Evolutionary conservation across 2,329 filamentous ascomycete species (phyloP).

Genomic region (Aureobasidium uvarum): DNA sequence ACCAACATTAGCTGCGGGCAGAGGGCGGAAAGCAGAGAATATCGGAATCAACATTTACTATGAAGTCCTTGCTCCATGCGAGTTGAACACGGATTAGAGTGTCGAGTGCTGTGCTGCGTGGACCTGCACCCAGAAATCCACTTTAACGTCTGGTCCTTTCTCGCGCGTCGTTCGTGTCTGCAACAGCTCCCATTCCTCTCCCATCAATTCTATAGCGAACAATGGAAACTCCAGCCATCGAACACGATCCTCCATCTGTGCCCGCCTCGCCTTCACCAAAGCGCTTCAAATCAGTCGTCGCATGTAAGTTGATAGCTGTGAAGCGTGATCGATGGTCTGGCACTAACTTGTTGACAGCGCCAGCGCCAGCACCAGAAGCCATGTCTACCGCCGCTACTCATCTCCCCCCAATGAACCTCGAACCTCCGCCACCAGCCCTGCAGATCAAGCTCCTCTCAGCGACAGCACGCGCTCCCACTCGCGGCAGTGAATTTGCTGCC

Average conservation of each 20-base stretch:
- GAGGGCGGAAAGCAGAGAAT: too few species aligned
- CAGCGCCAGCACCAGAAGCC: constrained; percentile 30
- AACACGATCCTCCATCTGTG: constrained; percentile 56
- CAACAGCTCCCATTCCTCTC: neutral
- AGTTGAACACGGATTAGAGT: too few species aligned
- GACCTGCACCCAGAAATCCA: neutral
- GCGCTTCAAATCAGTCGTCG: constrained; percentile 61
- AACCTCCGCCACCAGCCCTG: constrained; percentile 57
- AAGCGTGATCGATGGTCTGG: neutral
- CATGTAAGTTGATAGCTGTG: constrained; percentile 32
- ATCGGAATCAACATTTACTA: too few species aligned
- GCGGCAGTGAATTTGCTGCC: constrained; percentile 84
- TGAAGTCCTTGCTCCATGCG: too few species aligned
- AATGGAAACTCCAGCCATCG: constrained; percentile 37
- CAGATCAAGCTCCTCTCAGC: constrained; percentile 85
- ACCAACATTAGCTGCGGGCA: too few species aligned
- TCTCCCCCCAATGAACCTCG: constrained; percentile 37
- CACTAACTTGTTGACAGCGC: constrained; percentile 31
- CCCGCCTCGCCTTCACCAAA: constrained; percentile 76
- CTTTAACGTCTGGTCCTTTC: neutral
- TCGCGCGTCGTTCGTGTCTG: too few species aligned
- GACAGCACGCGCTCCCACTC: constrained; percentile 77
- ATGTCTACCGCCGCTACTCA: constrained; percentile 28
- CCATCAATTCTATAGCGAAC: neutral
- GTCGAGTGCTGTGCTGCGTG: neutral